Base-by-base conservation (phyloP, 768 basidiomycete genomes). In the Exsudoporus frostii region DNA sequence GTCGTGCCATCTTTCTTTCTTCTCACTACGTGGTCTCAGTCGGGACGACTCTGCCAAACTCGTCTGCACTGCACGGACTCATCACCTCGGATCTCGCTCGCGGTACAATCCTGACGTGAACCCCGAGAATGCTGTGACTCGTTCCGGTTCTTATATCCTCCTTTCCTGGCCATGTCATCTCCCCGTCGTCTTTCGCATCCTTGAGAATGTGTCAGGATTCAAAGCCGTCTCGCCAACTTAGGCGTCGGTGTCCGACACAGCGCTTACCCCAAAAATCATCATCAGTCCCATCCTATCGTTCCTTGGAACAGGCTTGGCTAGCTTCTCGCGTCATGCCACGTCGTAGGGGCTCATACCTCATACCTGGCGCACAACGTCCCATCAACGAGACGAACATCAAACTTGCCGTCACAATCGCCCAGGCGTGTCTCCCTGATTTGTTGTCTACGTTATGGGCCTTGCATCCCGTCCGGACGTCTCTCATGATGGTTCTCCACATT, bases 401-500 rank as follows among this genome's bases (percentile, higher is more conserved):
- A 41, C 77, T 87, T 19, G 90, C 90, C 8, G 69, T 73, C 50
- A 70, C 74, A 33, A 80, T 88, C 56, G 64, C 80, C 13, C 76
- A 74, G 51, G 73, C 73, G 13, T 85, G 80, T 63, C 76, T 79
- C 32, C 73, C 78, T 19, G 78, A 85, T 51, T 73, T 91, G 51
- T 74, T 85, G 60, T 64, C 74, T 49, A 60, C 68, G 6, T 56
- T 82, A 19, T 80, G 78, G 76, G 65, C 66, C 46, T 70, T 86
- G 32, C 86, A 91, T 60, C 90, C 88, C 32, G 59, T 83, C 44
- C 79, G 88, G 53, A 84, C 86, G 20, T 73, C 79, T n/a, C 73
- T 88, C 50, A 85, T 92, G 82, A 72, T 91, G 67, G 51, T 77
- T 54, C 72, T 90, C 59, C 87, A 90, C 67, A 70, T 91, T 47